A percentile compares a stretch with the other conserved stretches of the same genome.
These are phyloP conservation scores for Leccinellum rugosiceps DNA, from an alignment of 768 basidiomycete species.

Conservation along the genomic window DNA sequence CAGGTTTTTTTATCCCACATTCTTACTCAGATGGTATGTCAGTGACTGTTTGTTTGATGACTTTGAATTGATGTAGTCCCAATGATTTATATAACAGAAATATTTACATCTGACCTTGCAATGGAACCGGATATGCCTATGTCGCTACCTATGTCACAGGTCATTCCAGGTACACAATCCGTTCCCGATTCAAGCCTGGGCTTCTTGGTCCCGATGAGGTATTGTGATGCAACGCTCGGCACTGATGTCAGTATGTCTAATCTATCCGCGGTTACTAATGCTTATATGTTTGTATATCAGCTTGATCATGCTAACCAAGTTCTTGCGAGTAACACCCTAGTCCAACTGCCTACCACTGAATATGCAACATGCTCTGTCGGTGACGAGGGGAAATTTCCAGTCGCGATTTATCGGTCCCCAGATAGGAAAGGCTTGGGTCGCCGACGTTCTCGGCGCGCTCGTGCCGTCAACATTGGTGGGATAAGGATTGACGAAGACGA, in stretches of 20 bases:
- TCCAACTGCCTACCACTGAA: too few relatives aligned
- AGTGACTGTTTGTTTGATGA: neutral
- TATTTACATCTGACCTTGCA: neutral
- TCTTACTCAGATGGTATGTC: neutral
- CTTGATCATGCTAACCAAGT: neutral
- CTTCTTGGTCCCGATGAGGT: neutral
- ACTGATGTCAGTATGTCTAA: neutral
- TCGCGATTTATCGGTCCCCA: neutral
- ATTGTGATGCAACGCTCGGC: neutral
- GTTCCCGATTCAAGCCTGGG: neutral
- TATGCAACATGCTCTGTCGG: neutral
- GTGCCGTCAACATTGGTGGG: neutral
- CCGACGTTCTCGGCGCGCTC: neutral
- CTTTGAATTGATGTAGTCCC: neutral
- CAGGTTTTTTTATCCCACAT: too few relatives aligned
- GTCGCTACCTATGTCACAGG: neutral
- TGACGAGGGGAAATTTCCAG: neutral
- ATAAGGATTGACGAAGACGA: conserved; percentile 3
- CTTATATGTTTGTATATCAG: neutral
- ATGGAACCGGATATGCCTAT: neutral
- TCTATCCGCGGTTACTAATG: neutral
- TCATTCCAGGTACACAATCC: neutral
- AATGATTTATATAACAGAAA: too few relatives aligned
- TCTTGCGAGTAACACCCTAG: neutral
- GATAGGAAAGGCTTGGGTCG: neutral